Base-by-base conservation (phyloP, 345 rosid species). In the Leavenworthia alabamica region DNA sequence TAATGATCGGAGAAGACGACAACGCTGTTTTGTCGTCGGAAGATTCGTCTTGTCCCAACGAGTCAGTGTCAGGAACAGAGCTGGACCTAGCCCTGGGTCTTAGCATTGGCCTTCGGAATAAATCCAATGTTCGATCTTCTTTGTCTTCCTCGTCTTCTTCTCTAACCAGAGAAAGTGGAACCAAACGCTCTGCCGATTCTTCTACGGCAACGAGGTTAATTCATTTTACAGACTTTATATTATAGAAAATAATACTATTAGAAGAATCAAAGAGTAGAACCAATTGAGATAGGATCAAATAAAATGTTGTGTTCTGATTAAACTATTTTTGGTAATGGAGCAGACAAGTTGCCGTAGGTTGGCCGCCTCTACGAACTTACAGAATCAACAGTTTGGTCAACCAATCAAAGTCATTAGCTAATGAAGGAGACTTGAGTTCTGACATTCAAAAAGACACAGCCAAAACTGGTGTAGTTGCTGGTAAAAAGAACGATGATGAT, bases 341-440 rank as follows among this genome's bases (percentile, higher is more conserved):
- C 83, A 86, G 90, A 61, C 91, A 81, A 59, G 86, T 82, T 46
- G 64, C 69, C 6, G 86, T 89, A 23, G 98, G 98, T 20, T 92
- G 98, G 98, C 98, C 98, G 47, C 98, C 98, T 27, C 58, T 92
- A 53, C 72, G 89, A 71, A 68, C 86, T 45, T 78, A 81, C 63
- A 75, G 98, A 71, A 82, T 89, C 82, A 86, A 86, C 73, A 83
- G 83, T 79, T 81, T 89, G 80, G 83, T 66, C 64, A 83, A 79
- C 78, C 90, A 85, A 66, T 78, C 80, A 29, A 92, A 85, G 79
- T 69, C 81, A 17, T 12, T 66, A 39, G 77, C 78, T 19, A 51
- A 69, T 17, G 89, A 80, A 53, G 83, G 12, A 14, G 16, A 69
- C 44, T 79, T 68, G 68, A 81, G 58, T 48, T 48, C 78, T 35